These are phyloP conservation scores for Scedosporium minutisporum DNA, from an alignment of 2,329 filamentous ascomycete genomes.

Conservation along the genomic window DNA sequence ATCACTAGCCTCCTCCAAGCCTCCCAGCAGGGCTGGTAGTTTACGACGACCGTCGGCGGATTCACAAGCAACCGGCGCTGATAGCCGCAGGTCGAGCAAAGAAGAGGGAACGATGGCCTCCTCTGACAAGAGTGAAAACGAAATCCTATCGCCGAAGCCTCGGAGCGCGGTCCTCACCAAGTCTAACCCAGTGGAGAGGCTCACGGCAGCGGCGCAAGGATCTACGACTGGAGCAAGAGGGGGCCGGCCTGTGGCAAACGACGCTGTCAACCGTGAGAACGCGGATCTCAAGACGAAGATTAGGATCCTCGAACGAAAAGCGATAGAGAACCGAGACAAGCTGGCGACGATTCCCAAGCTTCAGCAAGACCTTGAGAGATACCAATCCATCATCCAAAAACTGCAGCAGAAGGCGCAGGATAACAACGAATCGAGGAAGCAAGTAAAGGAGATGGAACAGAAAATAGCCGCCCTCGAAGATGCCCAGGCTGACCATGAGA, in stretches of 20 bases:
- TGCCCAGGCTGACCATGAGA: constrained; percentile 75
- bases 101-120: constrained; percentile 28
- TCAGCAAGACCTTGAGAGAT: constrained; percentile 67
- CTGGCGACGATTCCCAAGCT: constrained; percentile 68
- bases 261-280: constrained; percentile 55
- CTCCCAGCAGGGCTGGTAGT: constrained; percentile 4
- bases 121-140: constrained; percentile 41
- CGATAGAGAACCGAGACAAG: constrained; percentile 75
- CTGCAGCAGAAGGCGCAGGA: constrained; percentile 83
- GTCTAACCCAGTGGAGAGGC: constrained; percentile 41
- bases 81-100: constrained; percentile 25
- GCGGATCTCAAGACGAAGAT: constrained; percentile 86
- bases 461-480: constrained; percentile 47
- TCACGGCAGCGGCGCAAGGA: constrained; percentile 30
- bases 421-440: constrained; percentile 62
- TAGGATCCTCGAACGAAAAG: constrained; percentile 77
- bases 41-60: constrained; percentile 36
- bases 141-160: constrained; percentile 38
- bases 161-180: constrained; percentile 41
- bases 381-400: constrained; percentile 79
- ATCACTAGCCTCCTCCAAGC: constrained; percentile 29
- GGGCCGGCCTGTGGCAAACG: constrained; percentile 26
- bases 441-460: constrained; percentile 65
- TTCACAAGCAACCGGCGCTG: constrained; percentile 30
- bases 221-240: constrained; percentile 15